These are phyloP conservation scores for Geotrichum klebahnii DNA, from an alignment of 1,139 yeast species.

Conservation along the genomic window DNA sequence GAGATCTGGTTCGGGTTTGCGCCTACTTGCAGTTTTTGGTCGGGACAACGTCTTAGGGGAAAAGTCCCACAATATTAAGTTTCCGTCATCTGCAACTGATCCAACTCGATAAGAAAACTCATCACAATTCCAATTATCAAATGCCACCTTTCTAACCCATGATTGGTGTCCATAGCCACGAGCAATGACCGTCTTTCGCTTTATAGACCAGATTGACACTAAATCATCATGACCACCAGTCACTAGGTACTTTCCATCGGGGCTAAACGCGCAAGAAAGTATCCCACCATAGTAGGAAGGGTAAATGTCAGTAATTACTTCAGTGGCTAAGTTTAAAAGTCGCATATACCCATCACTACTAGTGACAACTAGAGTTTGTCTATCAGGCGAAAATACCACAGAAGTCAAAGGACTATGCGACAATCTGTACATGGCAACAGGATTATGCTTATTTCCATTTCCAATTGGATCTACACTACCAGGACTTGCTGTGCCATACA, in stretches of 20 bases:
- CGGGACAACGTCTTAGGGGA: slow-evolving; percentile 52
- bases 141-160: slow-evolving; percentile 52
- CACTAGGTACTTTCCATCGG: slow-evolving; percentile 59
- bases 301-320: slow-evolving; percentile 53
- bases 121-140: slow-evolving; percentile 43
- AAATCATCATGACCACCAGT: slow-evolving; percentile 50
- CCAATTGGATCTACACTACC: background rate
- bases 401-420: slow-evolving; percentile 57
- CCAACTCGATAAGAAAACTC: slow-evolving; percentile 51
- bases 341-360: slow-evolving; percentile 65
- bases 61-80: slow-evolving; percentile 67
- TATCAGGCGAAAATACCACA: slow-evolving; percentile 48
- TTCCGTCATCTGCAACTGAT: slow-evolving; percentile 69
- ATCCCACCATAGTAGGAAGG: slow-evolving; percentile 71
- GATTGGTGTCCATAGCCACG: slow-evolving; percentile 64
- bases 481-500: slow-evolving; percentile 14
- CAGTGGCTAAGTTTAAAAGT: slow-evolving; percentile 51
- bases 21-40: slow-evolving; percentile 27
- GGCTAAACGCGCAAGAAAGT: slow-evolving; percentile 54
- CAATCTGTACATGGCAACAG: slow-evolving; percentile 59
- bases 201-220: slow-evolving; percentile 38
- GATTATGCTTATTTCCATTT: slow-evolving; percentile 36
- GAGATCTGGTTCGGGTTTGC: background rate
- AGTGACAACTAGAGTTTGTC: slow-evolving; percentile 47
- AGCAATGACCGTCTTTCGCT: slow-evolving; percentile 35